Conservation (phyloP, 805 yeast species). For the Candida golubevii region DNA sequence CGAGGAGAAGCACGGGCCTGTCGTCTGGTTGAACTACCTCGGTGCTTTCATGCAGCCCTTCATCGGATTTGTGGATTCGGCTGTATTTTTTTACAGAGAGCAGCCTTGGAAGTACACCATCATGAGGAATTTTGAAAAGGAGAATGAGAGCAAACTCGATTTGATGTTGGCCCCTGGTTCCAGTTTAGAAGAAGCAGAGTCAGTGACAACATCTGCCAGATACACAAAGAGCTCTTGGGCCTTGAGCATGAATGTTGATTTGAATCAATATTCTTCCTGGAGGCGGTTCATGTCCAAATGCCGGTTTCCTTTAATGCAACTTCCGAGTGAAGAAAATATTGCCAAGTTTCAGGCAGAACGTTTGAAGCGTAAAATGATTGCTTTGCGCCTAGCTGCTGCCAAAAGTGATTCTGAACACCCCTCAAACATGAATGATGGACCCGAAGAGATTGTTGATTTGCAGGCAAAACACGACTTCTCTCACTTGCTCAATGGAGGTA, state of each 20-base stretch:
- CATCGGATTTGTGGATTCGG: constrained; percentile 71
- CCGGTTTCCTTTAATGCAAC: constrained; percentile 41
- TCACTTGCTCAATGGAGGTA: constrained; percentile 29
- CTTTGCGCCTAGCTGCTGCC: not conserved
- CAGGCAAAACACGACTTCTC: constrained; percentile 35
- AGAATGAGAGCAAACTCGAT: constrained; percentile 28
- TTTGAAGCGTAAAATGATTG: constrained; percentile 9
- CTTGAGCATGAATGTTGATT: constrained; percentile 26
- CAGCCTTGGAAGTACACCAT: constrained; percentile 65
- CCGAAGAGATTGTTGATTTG: constrained; percentile 9
- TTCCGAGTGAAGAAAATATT: constrained; percentile 39
- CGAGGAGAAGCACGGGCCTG: constrained; percentile 46
- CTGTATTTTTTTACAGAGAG: constrained; percentile 74
- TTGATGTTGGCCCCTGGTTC: constrained; percentile 3
- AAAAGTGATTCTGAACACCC: not conserved
- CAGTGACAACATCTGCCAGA: constrained; percentile 25
- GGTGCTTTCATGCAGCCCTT: constrained; percentile 79
- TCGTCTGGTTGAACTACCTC: constrained; percentile 59
- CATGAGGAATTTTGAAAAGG: constrained; percentile 35
- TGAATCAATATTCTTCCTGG: constrained; percentile 33
- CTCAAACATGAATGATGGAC: not conserved
- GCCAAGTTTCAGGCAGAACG: constrained; percentile 17
- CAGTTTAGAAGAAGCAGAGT: constrained; percentile 16
- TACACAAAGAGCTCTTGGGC: constrained; percentile 26
- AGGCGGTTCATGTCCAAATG: constrained; percentile 33